Evolutionary conservation across 2,329 filamentous ascomycete genomes (phyloP), one percentile per base, ranked within the genome.

Genomic region (Lachnellula cervina): DNA sequence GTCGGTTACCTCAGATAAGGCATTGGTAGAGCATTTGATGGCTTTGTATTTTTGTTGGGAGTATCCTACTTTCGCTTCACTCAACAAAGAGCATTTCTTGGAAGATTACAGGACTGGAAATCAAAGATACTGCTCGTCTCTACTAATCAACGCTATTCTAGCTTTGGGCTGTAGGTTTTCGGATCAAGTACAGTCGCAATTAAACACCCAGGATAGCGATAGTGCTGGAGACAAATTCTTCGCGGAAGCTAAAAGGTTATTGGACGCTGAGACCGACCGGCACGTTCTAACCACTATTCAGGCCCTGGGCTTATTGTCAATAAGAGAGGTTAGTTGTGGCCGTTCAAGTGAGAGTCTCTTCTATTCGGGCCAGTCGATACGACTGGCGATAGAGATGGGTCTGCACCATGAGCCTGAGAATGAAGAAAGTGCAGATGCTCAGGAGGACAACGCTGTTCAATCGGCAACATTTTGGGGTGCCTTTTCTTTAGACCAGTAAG

Each of bases 141-240:
- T 64, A 28, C 51, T 64, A 2, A 57, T 62, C 4, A 64, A 64
- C 42, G 44, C 58, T 3, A 56, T 64, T 11, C 45, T 64, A 35
- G 61, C 86, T 5, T 73, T 87, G 38, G 84, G 83, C 3, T 88
- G 86, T 64, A 81, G 84, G 49, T 86, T 88, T 62, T 89, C 86
- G 1, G 83, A 82, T 80, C 49, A 80, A 84, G 44, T 80, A 82
- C 79, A 78, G 64, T 86, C 84, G 8, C 80, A 85, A 35, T 68
- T 71, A 44, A 74, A 87, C 56, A 80, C 82, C 52, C 79, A 87
- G 55, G 80, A 72, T 13, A 87, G 83, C 42, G 72, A 89, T 19
- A 88, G 86, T 5, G 80, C 86, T 0, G 87, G 87, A 3, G 84
- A 90, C 58, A 81, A 88, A 67, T 90, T 89, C 70, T 90, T 89